phyloP scores from a whole-genome alignment of 148 eudicot genomes.

The Fagopyrum esculentum region DNA sequence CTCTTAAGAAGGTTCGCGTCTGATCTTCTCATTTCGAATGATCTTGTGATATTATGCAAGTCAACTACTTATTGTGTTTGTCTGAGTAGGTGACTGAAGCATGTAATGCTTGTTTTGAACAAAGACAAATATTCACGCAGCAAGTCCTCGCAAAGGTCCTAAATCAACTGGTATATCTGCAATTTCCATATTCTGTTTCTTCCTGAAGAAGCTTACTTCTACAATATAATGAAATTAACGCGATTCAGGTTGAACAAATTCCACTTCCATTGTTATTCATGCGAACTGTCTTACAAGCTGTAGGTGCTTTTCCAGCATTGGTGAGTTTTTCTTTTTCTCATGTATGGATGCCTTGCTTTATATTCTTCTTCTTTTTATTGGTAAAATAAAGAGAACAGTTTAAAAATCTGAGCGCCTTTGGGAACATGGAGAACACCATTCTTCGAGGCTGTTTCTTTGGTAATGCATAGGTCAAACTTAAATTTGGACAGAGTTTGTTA shows the following conservation, averaged over 20 bases:
- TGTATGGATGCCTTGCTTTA: not conserved
- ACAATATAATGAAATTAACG: not conserved
- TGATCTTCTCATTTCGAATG: not conserved
- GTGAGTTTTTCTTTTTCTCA: constrained; percentile 30
- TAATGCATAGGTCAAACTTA: not conserved
- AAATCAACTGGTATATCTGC: constrained; percentile 74
- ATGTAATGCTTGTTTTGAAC: constrained; percentile 94
- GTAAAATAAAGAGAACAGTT: not conserved
- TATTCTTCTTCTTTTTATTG: not conserved
- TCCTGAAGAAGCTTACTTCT: not conserved
- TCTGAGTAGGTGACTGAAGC: constrained; percentile 83
- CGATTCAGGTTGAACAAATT: constrained; percentile 87
- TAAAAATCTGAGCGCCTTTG: not conserved
- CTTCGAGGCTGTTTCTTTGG: not conserved
- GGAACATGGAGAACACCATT: not conserved
- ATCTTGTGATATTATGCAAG: not conserved
- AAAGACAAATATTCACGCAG: constrained; percentile 77
- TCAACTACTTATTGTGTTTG: not conserved
- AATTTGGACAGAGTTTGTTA: not conserved
- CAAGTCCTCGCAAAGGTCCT: constrained; percentile 90
- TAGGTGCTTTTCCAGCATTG: constrained; percentile 91
- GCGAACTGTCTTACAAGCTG: constrained; percentile 95
- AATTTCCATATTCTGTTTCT: not conserved
- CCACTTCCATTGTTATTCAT: constrained; percentile 92
- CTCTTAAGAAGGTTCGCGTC: constrained; percentile 71